A percentile compares a stretch with the other conserved stretches of the same genome.
These are phyloP conservation scores for Fusarium stilboides DNA, from an alignment of 2,329 filamentous ascomycete genomes.

Conservation along the genomic window DNA sequence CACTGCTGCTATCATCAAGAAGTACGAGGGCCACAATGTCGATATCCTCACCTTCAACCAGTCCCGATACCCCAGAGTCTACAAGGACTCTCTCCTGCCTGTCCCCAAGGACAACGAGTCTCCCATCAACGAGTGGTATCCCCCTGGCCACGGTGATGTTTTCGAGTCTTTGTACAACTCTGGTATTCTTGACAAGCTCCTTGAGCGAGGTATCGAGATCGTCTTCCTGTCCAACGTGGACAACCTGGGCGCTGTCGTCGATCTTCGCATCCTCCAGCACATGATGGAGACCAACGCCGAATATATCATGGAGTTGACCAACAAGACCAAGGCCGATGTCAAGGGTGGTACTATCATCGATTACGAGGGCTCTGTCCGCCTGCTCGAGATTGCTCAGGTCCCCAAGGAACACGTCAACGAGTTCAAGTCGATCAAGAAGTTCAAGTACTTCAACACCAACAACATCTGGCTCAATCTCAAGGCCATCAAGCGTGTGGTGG, in stretches of 20 bases:
- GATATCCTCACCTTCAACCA: conserved; percentile 99
- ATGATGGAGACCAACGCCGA: conserved; percentile 98
- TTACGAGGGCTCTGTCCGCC: conserved; percentile 95
- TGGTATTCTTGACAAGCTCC: conserved; percentile 95
- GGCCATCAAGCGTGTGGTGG: conserved; percentile 98
- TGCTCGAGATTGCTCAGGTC: conserved; percentile 98
- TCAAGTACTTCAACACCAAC: conserved; percentile 99
- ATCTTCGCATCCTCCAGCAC: conserved; percentile 98
- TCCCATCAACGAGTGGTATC: conserved; percentile 96
- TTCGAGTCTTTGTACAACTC: conserved; percentile 99
- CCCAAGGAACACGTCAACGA: conserved; percentile 99
- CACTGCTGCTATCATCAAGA: conserved; percentile 99
- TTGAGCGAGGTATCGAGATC: conserved; percentile 95
- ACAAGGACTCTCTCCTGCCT: conserved; percentile 97
- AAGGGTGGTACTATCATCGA: conserved; percentile 99
- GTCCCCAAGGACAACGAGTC: conserved; percentile 92
- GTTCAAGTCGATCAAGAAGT: conserved; percentile 99
- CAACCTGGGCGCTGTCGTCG: conserved; percentile 97
- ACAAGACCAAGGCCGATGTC: conserved; percentile 99
- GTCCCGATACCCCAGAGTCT: conserved; percentile 96
- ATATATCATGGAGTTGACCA: conserved; percentile 99
- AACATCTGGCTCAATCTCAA: conserved; percentile 99
- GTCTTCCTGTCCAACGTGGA: conserved; percentile 99
- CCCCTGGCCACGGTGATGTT: conserved; percentile 98
- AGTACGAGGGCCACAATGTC: conserved; percentile 99